These are phyloP conservation scores for Dryas integrifolia DNA, from an alignment of 331 rosid genomes.

Conservation along the genomic window DNA sequence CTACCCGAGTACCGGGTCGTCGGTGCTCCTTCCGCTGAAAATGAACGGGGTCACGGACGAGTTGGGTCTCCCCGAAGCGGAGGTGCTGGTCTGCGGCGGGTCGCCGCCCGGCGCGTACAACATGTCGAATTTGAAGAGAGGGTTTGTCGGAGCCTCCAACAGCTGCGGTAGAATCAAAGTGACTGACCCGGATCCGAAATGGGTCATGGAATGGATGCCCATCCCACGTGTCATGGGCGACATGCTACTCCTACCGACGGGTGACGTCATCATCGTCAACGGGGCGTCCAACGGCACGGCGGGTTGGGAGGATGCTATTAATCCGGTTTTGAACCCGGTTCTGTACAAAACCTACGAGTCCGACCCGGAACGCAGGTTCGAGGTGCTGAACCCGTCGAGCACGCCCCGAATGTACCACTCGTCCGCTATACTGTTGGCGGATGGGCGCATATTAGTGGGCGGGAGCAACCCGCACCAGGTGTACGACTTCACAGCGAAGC, in stretches of 20 bases:
- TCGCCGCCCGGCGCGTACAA: slow-evolving; percentile 49
- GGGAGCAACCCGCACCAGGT: slow-evolving; percentile 69
- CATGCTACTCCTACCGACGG: slow-evolving; percentile 60
- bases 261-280: slow-evolving; percentile 55
- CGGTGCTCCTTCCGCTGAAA: slow-evolving; percentile 56
- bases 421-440: slow-evolving; percentile 51
- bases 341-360: slow-evolving; percentile 33
- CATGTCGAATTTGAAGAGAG: slow-evolving; percentile 20
- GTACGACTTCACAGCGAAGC: slow-evolving; percentile 45
- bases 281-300: slow-evolving; percentile 74
- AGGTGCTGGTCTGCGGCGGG: slow-evolving; percentile 72
- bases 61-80: slow-evolving; percentile 36
- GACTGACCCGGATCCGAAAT: slow-evolving; percentile 44
- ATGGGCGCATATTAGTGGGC: slow-evolving; percentile 71
- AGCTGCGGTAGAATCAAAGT: slow-evolving; percentile 58
- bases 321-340: slow-evolving; percentile 55
- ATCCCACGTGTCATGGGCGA: slow-evolving; percentile 70
- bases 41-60: not conserved
- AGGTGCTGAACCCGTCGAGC: slow-evolving; percentile 35
- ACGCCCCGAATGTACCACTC: slow-evolving; percentile 73
- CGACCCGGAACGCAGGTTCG: slow-evolving; percentile 32
- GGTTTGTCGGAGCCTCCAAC: slow-evolving; percentile 43
- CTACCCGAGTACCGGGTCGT: slow-evolving; percentile 77
- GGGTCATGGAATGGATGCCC: slow-evolving; percentile 75
- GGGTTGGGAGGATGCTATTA: slow-evolving; percentile 60